Base-by-base conservation (phyloP, 202 grass and related monocot genomes). In the Dendrocalamus latiflorus region DNA sequence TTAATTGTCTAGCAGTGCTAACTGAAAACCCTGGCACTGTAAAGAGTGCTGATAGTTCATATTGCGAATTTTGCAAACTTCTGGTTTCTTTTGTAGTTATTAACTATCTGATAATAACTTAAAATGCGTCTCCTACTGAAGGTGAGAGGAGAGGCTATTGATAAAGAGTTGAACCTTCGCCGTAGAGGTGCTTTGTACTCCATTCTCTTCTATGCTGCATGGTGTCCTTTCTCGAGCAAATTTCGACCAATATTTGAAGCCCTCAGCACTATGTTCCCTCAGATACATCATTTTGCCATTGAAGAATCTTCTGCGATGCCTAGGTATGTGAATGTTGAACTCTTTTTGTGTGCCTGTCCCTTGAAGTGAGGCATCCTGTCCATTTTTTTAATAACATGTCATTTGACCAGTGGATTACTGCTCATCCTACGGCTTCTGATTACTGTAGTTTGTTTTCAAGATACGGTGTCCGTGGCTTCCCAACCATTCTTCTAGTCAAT, bases 251-350 rank as follows among this genome's bases (percentile, higher is more conserved):
- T 63, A 80, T 99, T 99, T 78, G 86, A 92, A 88, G 72, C 86
- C 51, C 87, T 99, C 55, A 91, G 91, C 78, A 90, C 81, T 65
- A 96, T 99, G 96, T 99, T 94, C 82, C 96, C 96, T 64, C 93
- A 94, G 75, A 88, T 96, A 71, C 89, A 85, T 24, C 96, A 99
- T 72, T 88, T 94, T 75, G 42, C 86, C 70, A 79, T 99, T 36
- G 96, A 99, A 90, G 91, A 99, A 90, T 92, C 91, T 77, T 83
- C 81, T 76, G 74, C 79, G 9, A 92, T 79, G 11, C 91, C 89
- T 65, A 95, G 96, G 96, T 99, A 88, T 61, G 44, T 70, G 70
- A 57, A 45, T 47, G 18, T 20, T 72, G 21, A 45, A 72, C 44
- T 45, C 44, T 83, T 70, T 41, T 8, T 83, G 54, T 18, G 30